These are phyloP conservation scores for Psilocybe tampanensis DNA, from an alignment of 768 basidiomycete genomes.

Conservation along the genomic window DNA sequence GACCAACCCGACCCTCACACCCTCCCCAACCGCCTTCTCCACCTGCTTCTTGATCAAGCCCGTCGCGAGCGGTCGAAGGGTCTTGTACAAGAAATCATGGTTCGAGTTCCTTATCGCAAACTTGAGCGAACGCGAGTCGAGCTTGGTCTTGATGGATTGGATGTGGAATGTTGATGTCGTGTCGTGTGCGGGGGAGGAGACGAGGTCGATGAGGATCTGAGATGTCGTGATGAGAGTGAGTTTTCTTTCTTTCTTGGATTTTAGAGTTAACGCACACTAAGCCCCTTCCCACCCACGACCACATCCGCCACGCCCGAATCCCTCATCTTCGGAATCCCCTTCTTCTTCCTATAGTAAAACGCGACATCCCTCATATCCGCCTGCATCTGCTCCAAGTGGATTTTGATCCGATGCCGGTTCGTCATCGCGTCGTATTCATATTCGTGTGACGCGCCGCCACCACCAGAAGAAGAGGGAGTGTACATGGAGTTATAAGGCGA, in stretches of 20 bases:
- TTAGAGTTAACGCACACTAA: slow-evolving; percentile 61
- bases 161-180: slow-evolving; percentile 73
- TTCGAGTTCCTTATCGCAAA: slow-evolving; percentile 91
- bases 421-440: slow-evolving; percentile 44
- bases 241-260: no score
- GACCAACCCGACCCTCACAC: slow-evolving; percentile 79
- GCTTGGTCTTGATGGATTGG: slow-evolving; percentile 72
- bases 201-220: slow-evolving; percentile 67
- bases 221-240: no score
- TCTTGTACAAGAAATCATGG: slow-evolving; percentile 88
- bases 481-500: slow-evolving; percentile 64
- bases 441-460: no score
- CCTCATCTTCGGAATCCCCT: slow-evolving; percentile 74
- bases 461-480: not conserved
- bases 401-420: slow-evolving; percentile 43
- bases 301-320: slow-evolving; percentile 90
- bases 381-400: slow-evolving; percentile 85
- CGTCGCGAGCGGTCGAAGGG: slow-evolving; percentile 76
- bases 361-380: slow-evolving; percentile 93
- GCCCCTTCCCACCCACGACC: slow-evolving; percentile 79
- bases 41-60: slow-evolving; percentile 80
- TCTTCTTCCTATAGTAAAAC: slow-evolving; percentile 89
- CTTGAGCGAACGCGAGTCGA: slow-evolving; percentile 81
- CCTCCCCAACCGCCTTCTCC: slow-evolving; percentile 56
- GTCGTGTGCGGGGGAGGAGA: slow-evolving; percentile 61